Evolutionary conservation across 2,329 filamentous ascomycete genomes (phyloP), one percentile per base, ranked within the genome.

Genomic region (Trichoderma polysporum): DNA sequence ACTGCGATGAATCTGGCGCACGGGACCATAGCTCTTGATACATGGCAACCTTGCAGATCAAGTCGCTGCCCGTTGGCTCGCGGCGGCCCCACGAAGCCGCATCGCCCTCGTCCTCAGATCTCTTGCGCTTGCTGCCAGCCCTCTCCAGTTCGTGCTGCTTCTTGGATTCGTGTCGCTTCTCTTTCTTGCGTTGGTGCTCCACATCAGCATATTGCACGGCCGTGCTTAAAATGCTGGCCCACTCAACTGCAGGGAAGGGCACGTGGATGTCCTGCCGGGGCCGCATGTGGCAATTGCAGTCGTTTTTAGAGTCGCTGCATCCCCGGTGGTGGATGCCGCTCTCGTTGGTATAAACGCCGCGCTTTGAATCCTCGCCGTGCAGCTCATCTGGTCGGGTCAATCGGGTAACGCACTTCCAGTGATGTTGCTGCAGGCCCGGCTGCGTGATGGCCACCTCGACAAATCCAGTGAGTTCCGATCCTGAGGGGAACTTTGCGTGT

Each of bases 21-120:
- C 78, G 78, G 3, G 86, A 89, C 82, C 84, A 88, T 39, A 90
- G 81, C 78, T 90, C 88, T 74, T 90, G 88, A 74, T 88, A 87
- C 87, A 90, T 90, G 74, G 86, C 86, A 53, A 89, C 86, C 74
- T 85, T 84, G 70, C 83, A 81, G 60, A 89, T 82, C 66, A 88
- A 80, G 50, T 88, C 85, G 72, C 85, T 84, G 70, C 84, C 83
- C 1, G 83, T 83, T 25, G 73, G 74, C 66, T 80, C 78, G 6
- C 78, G 77, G 2, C 78, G 75, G 5, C 77, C 73, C 78, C 78
- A 80, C 1, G 78, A 76, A 7, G 78, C 76, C 4, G 78, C 78
- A 67, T 80, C 78, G 13, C 78, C 78, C 47, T 80, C 78, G 64
- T 79, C 78, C 68, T 80, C 78, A 10, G 76, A 78, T 17, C 78